Base-by-base conservation (phyloP, 805 yeast species). In the Ogataea pignaliae region DNA sequence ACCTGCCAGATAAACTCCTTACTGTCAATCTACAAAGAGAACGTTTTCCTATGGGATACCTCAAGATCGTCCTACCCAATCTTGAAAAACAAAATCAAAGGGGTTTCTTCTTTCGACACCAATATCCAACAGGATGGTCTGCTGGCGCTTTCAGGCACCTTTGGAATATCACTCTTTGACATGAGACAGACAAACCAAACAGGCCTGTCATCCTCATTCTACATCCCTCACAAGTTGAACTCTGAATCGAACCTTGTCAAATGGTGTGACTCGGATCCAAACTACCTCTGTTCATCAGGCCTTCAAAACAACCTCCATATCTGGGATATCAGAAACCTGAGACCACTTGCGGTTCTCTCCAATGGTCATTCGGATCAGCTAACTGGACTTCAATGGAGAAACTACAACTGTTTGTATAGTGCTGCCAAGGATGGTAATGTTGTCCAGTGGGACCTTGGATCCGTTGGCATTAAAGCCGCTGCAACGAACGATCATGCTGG, bases 101-200 rank as follows among this genome's bases (percentile, higher is more conserved):
- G 87, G 0, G 58, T 82, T 2, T 53, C 64, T 11, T 65, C 70
- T 36, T 75, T 83, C 44, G 83, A 81, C 50, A 59, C 75, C 28
- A 72, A 76, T 34, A 58, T 72, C 4, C 53, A 64, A 39, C 60
- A 75, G 36, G 72, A 71, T 52, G 78, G 81, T 18, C 64, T 83
- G 17, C 55, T 82, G 42, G 84, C 88, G 0, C 64, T 84, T 2
- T 80, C 85, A 46, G 88, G 88, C 4, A 72, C 73, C 18, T 81
- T 81, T 57, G 96, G 96, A 2, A 73, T 88, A 10, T 81, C 93
- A 0, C 63, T 88, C 34, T 73, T 81, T 49, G 97, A 88, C 61
- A 63, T 86, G 50, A 71, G 95, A 51, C 70, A 73, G 3, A 67
- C 72, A 7, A 68, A 67, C 15, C 40, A 46, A 17, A 36, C 43